These are phyloP conservation scores for Phytophthora pinifolia DNA, from an alignment of 352 stramenopile species.

Conservation along the genomic window DNA sequence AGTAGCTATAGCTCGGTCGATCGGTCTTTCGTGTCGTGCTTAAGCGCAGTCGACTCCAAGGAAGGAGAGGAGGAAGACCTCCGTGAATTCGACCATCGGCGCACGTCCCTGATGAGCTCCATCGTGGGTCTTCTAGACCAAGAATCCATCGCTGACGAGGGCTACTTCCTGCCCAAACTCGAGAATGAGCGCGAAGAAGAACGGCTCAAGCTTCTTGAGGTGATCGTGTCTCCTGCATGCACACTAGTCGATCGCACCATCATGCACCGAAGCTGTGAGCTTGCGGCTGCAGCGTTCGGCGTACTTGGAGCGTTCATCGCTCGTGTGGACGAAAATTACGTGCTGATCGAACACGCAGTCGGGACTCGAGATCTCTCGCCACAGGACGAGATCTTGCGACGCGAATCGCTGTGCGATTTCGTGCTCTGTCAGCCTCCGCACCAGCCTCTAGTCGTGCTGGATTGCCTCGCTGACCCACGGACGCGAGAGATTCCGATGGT, in stretches of 20 bases:
- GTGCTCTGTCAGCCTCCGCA: constrained; percentile 47
- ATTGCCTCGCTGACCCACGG: constrained; percentile 47
- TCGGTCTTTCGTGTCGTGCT: constrained; percentile 17
- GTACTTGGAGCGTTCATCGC: constrained; percentile 55
- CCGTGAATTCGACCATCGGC: constrained; percentile 29
- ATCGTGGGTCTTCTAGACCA: constrained; percentile 51
- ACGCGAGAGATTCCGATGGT: constrained; percentile 61
- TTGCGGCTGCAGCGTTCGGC: constrained; percentile 44
- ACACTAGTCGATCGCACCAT: constrained; percentile 56
- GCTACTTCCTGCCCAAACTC: constrained; percentile 44
- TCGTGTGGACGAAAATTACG: constrained; percentile 46
- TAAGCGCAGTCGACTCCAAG: constrained; percentile 18
- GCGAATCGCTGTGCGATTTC: constrained; percentile 58
- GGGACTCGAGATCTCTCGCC: constrained; percentile 26
- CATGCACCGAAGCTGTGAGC: constrained; percentile 61
- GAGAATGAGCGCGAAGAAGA: constrained; percentile 40
- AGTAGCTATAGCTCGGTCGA: constrained; percentile 47
- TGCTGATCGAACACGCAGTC: constrained; percentile 53
- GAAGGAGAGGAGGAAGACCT: constrained; percentile 34
- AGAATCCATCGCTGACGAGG: constrained; percentile 39
- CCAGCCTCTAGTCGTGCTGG: constrained; percentile 45
- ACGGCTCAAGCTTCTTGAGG: constrained; percentile 48
- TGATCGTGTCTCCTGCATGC: constrained; percentile 57
- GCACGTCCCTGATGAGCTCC: constrained; percentile 58
- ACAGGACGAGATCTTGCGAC: constrained; percentile 39